phyloP scores from a whole-genome alignment of 2,329 filamentous ascomycete species.

The Chrysosphaeria jannelii region DNA sequence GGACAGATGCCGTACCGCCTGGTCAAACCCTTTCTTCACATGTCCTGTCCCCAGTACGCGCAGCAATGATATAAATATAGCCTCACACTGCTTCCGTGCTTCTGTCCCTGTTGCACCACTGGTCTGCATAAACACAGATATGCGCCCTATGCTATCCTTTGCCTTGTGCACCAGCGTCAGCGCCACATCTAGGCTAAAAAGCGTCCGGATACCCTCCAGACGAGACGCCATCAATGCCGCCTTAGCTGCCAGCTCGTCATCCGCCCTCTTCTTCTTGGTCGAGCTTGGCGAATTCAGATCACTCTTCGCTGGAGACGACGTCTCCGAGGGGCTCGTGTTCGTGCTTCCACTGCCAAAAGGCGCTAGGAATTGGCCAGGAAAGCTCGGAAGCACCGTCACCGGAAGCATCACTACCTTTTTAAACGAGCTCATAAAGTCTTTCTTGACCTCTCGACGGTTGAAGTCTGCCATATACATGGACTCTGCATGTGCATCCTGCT shows the following conservation, averaged over 20 bases:
- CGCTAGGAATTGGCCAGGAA: constrained; percentile 25
- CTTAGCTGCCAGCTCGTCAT: constrained; percentile 79
- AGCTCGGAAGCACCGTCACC: constrained; percentile 58
- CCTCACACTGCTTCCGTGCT: constrained; percentile 63
- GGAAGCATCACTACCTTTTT: constrained; percentile 99
- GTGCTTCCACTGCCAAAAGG: constrained; percentile 18
- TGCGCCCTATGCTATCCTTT: constrained; percentile 63
- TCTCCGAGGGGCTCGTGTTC: not conserved
- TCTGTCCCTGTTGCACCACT: constrained; percentile 56
- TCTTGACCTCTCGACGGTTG: constrained; percentile 81
- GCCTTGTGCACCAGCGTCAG: constrained; percentile 68
- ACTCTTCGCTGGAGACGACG: constrained; percentile 15
- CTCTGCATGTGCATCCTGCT: constrained; percentile 72
- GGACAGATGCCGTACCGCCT: constrained; percentile 69
- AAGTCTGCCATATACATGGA: constrained; percentile 91
- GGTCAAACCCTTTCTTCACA: constrained; percentile 78
- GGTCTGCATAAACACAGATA: constrained; percentile 52
- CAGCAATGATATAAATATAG: constrained; percentile 62
- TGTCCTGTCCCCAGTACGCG: constrained; percentile 64
- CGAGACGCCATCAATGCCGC: constrained; percentile 91
- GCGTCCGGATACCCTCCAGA: constrained; percentile 73
- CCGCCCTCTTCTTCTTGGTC: too few relatives aligned
- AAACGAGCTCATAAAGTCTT: constrained; percentile 86
- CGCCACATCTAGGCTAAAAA: constrained; percentile 91
- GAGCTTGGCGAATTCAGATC: too few relatives aligned